Conservation (phyloP, 352 stramenopile species). For the Phytophthora uliginosa region DNA sequence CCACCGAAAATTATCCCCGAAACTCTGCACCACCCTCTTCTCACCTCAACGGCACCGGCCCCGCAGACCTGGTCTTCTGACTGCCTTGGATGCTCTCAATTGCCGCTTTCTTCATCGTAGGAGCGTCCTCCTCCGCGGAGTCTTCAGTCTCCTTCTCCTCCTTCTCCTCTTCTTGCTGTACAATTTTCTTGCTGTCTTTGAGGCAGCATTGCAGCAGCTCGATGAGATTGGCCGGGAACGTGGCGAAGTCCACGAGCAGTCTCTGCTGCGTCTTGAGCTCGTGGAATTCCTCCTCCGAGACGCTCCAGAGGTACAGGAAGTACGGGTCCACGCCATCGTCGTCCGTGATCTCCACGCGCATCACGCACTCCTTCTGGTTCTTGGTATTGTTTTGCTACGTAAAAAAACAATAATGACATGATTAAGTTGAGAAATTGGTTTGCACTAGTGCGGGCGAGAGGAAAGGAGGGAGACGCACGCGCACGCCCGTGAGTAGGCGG, state of each 20-base stretch:
- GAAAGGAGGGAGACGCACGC: conserved; percentile 50
- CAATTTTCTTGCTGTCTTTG: conserved; percentile 68
- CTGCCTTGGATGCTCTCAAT: conserved; percentile 18
- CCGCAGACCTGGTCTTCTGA: conserved; percentile 63
- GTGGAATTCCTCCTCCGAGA: conserved; percentile 96
- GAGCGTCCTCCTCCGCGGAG: conserved; percentile 11
- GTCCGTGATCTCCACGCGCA: conserved; percentile 96
- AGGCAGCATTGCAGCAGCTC: conserved; percentile 92
- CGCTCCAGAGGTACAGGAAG: conserved; percentile 94
- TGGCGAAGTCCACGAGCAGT: conserved; percentile 94
- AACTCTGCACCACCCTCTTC: not conserved
- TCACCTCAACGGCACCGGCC: conserved; percentile 75
- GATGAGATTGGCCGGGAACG: conserved; percentile 94
- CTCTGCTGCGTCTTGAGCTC: conserved; percentile 95
- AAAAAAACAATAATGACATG: conserved; percentile 6
- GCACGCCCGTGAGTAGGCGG: conserved; percentile 77
- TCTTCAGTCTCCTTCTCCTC: conserved; percentile 6
- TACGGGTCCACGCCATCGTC: conserved; percentile 93
- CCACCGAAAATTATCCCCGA: not conserved
- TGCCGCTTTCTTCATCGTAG: not conserved
- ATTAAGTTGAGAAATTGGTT: not conserved
- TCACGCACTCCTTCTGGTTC: conserved; percentile 90
- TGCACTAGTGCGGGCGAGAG: not conserved
- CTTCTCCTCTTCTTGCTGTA: conserved; percentile 31
- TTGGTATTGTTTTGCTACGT: conserved; percentile 74